These are phyloP conservation scores for Apiospora saccharicola DNA, from an alignment of 2,329 filamentous ascomycete species.

Conservation along the genomic window DNA sequence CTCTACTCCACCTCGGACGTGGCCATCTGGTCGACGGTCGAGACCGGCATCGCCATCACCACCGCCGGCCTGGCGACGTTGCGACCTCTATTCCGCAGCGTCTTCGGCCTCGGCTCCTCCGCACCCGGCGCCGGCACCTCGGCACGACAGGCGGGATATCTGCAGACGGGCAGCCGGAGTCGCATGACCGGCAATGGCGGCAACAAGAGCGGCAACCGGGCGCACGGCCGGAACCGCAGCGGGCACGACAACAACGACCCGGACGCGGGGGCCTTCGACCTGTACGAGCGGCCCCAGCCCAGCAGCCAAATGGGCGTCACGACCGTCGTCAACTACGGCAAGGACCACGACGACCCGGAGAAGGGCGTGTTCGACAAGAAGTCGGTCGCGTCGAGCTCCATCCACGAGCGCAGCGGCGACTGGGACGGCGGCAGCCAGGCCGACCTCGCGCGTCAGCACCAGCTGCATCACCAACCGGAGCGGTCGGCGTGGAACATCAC, in stretches of 20 bases:
- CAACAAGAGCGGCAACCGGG: neutral
- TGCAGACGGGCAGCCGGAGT: conserved; percentile 27
- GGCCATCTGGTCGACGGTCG: conserved; percentile 55
- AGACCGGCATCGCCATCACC: conserved; percentile 51
- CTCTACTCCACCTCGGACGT: conserved; percentile 52
- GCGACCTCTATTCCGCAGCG: conserved; percentile 43
- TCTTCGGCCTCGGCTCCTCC: conserved; percentile 30
- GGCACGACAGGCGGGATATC: conserved; percentile 24
- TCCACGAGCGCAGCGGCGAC: conserved; percentile 24
- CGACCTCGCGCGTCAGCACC: conserved; percentile 24
- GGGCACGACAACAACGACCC: conserved; percentile 1
- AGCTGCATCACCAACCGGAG: neutral
- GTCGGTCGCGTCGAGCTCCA: conserved; percentile 26
- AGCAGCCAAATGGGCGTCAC: conserved; percentile 29
- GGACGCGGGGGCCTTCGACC: conserved; percentile 27
- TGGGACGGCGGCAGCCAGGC: conserved; percentile 30
- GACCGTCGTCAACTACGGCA: conserved; percentile 31
- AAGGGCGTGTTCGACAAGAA: conserved; percentile 23
- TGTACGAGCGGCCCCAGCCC: conserved; percentile 27
- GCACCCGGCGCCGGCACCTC: conserved; percentile 27
- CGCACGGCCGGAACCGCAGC: neutral
- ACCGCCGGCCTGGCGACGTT: conserved; percentile 50
- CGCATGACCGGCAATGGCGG: neutral
- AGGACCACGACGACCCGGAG: conserved; percentile 11
- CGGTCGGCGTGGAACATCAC: conserved; percentile 28